These are phyloP conservation scores for Ustilago crameri DNA, from an alignment of 1,284 basidiomycete genomes.

Conservation along the genomic window DNA sequence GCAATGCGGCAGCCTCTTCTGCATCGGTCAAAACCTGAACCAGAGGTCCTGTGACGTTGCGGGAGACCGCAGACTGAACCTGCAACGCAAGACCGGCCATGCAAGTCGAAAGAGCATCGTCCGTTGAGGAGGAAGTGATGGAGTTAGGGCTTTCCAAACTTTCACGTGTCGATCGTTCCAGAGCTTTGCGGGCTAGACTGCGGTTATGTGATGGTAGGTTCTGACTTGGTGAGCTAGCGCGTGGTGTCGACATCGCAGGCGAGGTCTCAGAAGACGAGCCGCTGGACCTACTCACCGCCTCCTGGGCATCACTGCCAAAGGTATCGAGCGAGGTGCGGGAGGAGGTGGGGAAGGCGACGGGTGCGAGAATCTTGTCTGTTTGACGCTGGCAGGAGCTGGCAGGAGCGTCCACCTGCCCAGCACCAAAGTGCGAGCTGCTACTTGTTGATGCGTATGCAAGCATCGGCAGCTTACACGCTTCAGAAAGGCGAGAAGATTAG, in stretches of 20 bases:
- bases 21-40: slow-evolving; percentile 41
- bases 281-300: slow-evolving; percentile 11
- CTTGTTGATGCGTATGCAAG: background rate
- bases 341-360: slow-evolving; percentile 21
- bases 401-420: background rate
- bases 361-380: slow-evolving; percentile 23
- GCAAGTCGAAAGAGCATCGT: slow-evolving; percentile 19
- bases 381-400: slow-evolving; percentile 8
- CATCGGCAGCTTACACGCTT: background rate
- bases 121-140: slow-evolving; percentile 6
- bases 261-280: slow-evolving; percentile 31
- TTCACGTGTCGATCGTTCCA: slow-evolving; percentile 12
- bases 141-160: slow-evolving; percentile 10
- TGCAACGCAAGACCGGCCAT: slow-evolving; percentile 39
- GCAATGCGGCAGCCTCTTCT: slow-evolving; percentile 21
- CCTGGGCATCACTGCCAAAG: slow-evolving; percentile 1
- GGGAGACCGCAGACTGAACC: slow-evolving; percentile 43
- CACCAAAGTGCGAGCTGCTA: background rate
- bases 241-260: slow-evolving; percentile 32
- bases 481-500: background rate
- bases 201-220: background rate
- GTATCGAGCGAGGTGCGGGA: slow-evolving; percentile 22
- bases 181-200: slow-evolving; percentile 7
- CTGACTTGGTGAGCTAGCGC: slow-evolving; percentile 32
- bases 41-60: slow-evolving; percentile 42